These are phyloP conservation scores for Dunaliella sp. DNA, from an alignment of 139 green algal species.

Conservation along the genomic window DNA sequence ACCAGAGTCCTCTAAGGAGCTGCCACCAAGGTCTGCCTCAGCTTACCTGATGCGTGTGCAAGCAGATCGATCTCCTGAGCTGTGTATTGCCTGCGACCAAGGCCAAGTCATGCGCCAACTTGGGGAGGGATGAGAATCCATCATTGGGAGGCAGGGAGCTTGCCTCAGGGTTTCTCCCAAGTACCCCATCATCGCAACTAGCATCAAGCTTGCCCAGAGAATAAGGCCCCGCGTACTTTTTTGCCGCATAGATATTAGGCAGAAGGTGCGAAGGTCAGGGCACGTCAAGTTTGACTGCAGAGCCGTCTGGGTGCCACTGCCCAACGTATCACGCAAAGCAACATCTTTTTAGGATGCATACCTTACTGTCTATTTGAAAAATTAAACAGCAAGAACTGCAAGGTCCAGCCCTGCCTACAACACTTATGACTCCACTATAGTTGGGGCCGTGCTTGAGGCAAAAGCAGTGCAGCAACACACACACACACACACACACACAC, in stretches of 20 bases:
- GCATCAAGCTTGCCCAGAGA: background rate
- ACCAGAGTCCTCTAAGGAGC: background rate
- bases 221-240: background rate
- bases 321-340: too few relatives aligned
- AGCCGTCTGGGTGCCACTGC: too few relatives aligned
- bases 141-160: background rate
- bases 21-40: background rate
- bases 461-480: too few relatives aligned
- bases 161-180: background rate
- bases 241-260: background rate
- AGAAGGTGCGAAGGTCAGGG: too few relatives aligned
- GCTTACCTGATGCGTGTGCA: background rate
- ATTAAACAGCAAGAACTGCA: too few relatives aligned
- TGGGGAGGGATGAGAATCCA: background rate
- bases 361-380: too few relatives aligned
- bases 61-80: constrained; percentile 49
- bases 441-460: too few relatives aligned
- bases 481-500: too few relatives aligned
- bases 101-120: background rate
- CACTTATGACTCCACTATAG: too few relatives aligned
- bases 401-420: too few relatives aligned
- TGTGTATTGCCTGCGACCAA: constrained; percentile 36
- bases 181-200: background rate
- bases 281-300: too few relatives aligned
- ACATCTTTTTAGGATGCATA: too few relatives aligned